Percentiles rank a stretch among this genome's conserved stretches.
Conservation (phyloP, 2,329 filamentous ascomycete species). For the Diaporthe sp. region DNA sequence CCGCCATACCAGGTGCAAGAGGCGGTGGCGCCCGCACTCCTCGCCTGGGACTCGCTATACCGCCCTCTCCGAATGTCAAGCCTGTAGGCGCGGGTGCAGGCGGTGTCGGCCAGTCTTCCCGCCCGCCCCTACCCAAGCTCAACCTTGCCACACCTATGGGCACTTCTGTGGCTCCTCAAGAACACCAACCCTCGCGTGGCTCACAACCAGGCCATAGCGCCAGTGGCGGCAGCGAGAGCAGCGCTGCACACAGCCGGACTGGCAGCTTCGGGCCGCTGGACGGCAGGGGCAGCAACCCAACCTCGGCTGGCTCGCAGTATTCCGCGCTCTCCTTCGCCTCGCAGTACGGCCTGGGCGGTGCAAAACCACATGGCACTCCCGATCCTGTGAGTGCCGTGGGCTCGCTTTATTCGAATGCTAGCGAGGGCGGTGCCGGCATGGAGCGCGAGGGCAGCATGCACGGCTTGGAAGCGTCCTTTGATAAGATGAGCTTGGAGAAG, state of each 20-base stretch:
- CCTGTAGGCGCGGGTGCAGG: constrained; percentile 72
- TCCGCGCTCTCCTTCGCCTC: constrained; percentile 86
- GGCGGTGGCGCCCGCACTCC: constrained; percentile 76
- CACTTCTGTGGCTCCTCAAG: constrained; percentile 79
- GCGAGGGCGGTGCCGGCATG: constrained; percentile 82
- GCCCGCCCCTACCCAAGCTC: constrained; percentile 82
- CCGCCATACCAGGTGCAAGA: constrained; percentile 81
- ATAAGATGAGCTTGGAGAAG: constrained; percentile 85
- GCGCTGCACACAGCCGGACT: constrained; percentile 82
- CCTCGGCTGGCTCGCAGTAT: constrained; percentile 89
- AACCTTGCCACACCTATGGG: constrained; percentile 92
- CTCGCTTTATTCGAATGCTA: constrained; percentile 85
- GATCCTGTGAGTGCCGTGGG: constrained; percentile 92
- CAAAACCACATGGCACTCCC: constrained; percentile 76
- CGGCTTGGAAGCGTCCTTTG: constrained; percentile 78
- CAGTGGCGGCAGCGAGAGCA: constrained; percentile 84
- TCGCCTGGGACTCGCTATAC: constrained; percentile 89
- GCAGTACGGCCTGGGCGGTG: constrained; percentile 77
- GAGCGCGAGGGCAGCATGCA: constrained; percentile 87
- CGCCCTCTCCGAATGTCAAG: constrained; percentile 86
- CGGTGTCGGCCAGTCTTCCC: constrained; percentile 49
- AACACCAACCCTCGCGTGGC: constrained; percentile 68
- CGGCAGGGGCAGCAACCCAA: constrained; percentile 83
- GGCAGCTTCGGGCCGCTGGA: constrained; percentile 87
- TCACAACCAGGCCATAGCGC: constrained; percentile 75